These are phyloP conservation scores for Phytophthora capsici DNA, from an alignment of 352 stramenopile genomes.

Conservation along the genomic window DNA sequence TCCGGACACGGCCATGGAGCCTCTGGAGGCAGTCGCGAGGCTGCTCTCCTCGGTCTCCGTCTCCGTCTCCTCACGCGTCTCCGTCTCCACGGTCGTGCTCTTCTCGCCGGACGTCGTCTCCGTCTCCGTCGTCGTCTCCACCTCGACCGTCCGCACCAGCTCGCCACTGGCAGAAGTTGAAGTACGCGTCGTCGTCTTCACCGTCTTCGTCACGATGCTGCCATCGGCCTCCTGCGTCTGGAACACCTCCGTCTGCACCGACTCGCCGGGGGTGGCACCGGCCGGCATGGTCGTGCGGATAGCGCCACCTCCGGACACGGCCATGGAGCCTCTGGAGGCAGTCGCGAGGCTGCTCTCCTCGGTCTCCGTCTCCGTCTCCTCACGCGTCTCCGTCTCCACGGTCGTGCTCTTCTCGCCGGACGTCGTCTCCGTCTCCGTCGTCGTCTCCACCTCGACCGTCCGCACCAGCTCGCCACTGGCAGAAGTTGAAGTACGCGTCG, in stretches of 20 bases:
- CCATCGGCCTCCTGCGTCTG: constrained; percentile 21
- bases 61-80: constrained; percentile 2
- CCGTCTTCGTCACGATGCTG: constrained; percentile 29
- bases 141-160: constrained; percentile 19
- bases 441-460: constrained; percentile 18
- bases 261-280: constrained; percentile 11
- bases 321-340: neutral
- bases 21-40: too few relatives aligned
- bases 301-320: neutral
- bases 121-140: constrained; percentile 19
- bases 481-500: neutral
- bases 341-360: constrained; percentile 9
- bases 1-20: too few relatives aligned
- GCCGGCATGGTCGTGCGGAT: constrained; percentile 11
- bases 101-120: constrained; percentile 17
- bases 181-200: constrained; percentile 22
- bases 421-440: constrained; percentile 14
- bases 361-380: neutral
- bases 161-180: constrained; percentile 16
- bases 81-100: constrained; percentile 19
- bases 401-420: constrained; percentile 10
- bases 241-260: constrained; percentile 26
- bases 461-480: neutral
- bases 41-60: too few relatives aligned
- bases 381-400: constrained; percentile 4